Conservation (phyloP, 2,329 filamentous ascomycete genomes). For the Phoma sp. region DNA sequence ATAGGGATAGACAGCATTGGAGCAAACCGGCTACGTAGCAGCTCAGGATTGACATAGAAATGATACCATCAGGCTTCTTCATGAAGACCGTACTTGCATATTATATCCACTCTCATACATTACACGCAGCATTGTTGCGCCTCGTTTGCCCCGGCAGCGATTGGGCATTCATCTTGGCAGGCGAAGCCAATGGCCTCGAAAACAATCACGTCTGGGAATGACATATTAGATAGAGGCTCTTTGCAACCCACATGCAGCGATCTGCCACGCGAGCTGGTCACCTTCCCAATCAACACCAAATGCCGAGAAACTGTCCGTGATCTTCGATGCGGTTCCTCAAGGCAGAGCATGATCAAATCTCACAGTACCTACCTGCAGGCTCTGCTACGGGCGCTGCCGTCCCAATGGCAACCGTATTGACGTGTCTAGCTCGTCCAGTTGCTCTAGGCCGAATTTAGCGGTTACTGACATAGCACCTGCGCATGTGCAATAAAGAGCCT, state of each 20-base stretch:
- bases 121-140: background rate
- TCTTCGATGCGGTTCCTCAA: background rate
- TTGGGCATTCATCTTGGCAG: too few relatives aligned
- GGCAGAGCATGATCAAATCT: background rate
- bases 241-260: background rate
- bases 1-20: slow-evolving; percentile 6
- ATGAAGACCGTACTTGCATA: slow-evolving; percentile 7
- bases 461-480: background rate
- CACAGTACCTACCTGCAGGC: background rate
- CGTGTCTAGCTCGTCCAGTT: slow-evolving; percentile 25
- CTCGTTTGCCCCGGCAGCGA: too few relatives aligned
- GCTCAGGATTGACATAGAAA: slow-evolving; percentile 24
- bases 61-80: slow-evolving; percentile 28
- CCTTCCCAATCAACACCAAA: slow-evolving; percentile 5
- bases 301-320: slow-evolving; percentile 4
- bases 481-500: slow-evolving; percentile 2
- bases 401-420: slow-evolving; percentile 15
- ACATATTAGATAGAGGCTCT: too few relatives aligned
- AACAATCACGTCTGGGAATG: too few relatives aligned
- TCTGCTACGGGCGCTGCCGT: slow-evolving; percentile 8
- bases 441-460: slow-evolving; percentile 2
- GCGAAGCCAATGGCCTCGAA: too few relatives aligned
- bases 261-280: slow-evolving; percentile 8
- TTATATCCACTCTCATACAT: slow-evolving; percentile 2
- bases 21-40: slow-evolving; percentile 16